A percentile compares a stretch with the other conserved stretches of the same genome.
Conservation (phyloP, 139 green algal genomes). For the Picochlorum sp. region DNA sequence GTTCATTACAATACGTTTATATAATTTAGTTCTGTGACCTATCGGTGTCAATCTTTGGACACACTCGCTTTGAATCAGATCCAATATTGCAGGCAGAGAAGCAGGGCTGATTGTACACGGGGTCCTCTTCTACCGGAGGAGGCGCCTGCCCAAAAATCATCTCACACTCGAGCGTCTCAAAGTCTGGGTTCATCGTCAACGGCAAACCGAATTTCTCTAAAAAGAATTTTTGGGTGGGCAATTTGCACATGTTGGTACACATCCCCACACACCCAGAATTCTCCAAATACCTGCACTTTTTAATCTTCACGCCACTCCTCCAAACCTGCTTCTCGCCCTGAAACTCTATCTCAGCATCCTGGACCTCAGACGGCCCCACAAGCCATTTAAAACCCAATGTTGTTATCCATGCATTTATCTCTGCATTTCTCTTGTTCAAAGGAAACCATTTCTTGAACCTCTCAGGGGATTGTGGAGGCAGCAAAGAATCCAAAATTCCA, state of each 20-base stretch:
- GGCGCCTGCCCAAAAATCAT: slow-evolving; percentile 47
- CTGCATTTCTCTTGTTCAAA: slow-evolving; percentile 21
- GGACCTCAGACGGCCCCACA: slow-evolving; percentile 36
- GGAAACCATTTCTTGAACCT: slow-evolving; percentile 42
- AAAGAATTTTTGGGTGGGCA: slow-evolving; percentile 48
- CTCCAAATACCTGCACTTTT: slow-evolving; percentile 61
- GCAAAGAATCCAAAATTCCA: slow-evolving; percentile 28
- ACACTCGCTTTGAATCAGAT: slow-evolving; percentile 13
- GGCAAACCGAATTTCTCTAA: slow-evolving; percentile 47
- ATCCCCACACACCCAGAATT: slow-evolving; percentile 37
- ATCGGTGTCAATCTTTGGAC: slow-evolving; percentile 50
- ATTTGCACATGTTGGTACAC: slow-evolving; percentile 41
- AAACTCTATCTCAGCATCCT: slow-evolving; percentile 28
- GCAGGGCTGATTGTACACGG: slow-evolving; percentile 40
- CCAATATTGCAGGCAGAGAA: slow-evolving; percentile 29
- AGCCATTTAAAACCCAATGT: slow-evolving; percentile 48
- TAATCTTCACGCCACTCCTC: slow-evolving; percentile 39
- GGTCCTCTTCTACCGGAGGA: slow-evolving; percentile 41
- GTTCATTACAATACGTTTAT: no score
- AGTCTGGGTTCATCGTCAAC: slow-evolving; percentile 59
- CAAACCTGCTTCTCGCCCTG: slow-evolving; percentile 23
- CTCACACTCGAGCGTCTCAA: slow-evolving; percentile 47
- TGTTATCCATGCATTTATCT: slow-evolving; percentile 44
- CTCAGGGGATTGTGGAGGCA: slow-evolving; percentile 29
- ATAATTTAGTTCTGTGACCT: background rate